Base-by-base conservation (phyloP, 371 early-diverging fungal genomes). In the Gilbertella persicaria region DNA sequence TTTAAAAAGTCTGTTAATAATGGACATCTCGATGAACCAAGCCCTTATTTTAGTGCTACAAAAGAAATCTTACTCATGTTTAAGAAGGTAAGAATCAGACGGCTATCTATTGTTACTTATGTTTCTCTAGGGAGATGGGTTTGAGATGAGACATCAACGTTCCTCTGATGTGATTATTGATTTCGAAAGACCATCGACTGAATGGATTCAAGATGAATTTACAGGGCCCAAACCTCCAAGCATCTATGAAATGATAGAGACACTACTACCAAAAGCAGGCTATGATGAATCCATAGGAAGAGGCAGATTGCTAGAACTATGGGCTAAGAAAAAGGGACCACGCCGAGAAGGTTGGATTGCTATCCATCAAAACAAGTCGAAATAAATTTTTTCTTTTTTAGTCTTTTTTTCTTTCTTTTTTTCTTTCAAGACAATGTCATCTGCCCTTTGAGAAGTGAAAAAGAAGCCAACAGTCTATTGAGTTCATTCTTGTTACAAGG, bases 81-180 rank as follows among this genome's bases (percentile, higher is more conserved):
- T 58, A 86, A 84, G 53, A 82, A 79, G 67, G 80, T 75, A 59
- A 40, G 29, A 23, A 29, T 19, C 13, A 20, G 14, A 23, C 30
- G 6, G n/a, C 5, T 10, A 33, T 5, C 14, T 20, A 40, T 14
- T 1, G 10, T 5, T 21, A n/a, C 14, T 10, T 28, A 10, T 33
- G 36, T 7, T 2, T 23, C 16, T 5, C 36, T 42, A 72, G 73
- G 86, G 86, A 1, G 86, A 86, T 36, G 80, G 80, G 0, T 78
- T 82, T 42, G 84, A 84, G 40, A 55, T 86, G 42, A 71, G 86
- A 26, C 86, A 86, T 59, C 86, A 86, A 52, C 68, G 86, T 2
- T 69, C 84, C 1, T 71, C 86, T 5, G 86, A 86, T 64, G 84
- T 84, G 13, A 75, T 86, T 16, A 82, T 86, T 51, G 86, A 84